Evolutionary conservation across 2,329 filamentous ascomycete species (phyloP), one percentile per base, ranked within the genome.

Genomic region (Aquanectria penicillioides): DNA sequence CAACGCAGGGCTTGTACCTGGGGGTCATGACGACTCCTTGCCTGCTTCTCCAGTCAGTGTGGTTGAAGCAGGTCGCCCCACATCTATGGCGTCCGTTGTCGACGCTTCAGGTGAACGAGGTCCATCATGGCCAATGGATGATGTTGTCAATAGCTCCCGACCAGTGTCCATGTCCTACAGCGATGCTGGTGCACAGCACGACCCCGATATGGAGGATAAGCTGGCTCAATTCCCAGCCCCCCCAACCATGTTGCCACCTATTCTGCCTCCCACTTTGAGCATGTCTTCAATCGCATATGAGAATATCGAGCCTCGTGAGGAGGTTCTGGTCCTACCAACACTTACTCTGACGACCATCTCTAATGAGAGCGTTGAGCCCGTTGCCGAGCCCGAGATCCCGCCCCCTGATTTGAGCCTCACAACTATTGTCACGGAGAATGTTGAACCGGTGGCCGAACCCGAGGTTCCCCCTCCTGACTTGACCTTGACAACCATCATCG

Each of bases 171-270:
- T 81, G 37, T 81, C 81, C 2, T 83, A 83, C 63, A 85, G 82
- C 66, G 83, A 86, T 66, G 78, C 79, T 25, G 80, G 81, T 54
- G 80, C 81, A 9, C 83, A 86, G 61, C 77, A 81, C 61, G 82
- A 84, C 36, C 70, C 71, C 12, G 80, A 82, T 20, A 78, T 86
- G 70, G 80, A 80, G 15, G 78, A 81, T 55, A 84, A 81, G 65
- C 74, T 87, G 44, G 79, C 80, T 13, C 79, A 81, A 63, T 86
- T 86, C 74, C 83, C 84, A 2, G 77, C 81, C 11, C 84, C 85
- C 5, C 84, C 84, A 1, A 75, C 76, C 0, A 78, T 79, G n/a
- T 68, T 75, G 4, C 68, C 72, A 1, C 69, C 68, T 6, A 69
- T 77, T 33, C 51, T 73, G 17, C 68, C 73, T 2, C 75, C 77